A percentile compares a stretch with the other conserved stretches of the same genome.
Evolutionary conservation across 139 green algal genomes (phyloP).

Genomic region (Ettlia oleoabundans): DNA sequence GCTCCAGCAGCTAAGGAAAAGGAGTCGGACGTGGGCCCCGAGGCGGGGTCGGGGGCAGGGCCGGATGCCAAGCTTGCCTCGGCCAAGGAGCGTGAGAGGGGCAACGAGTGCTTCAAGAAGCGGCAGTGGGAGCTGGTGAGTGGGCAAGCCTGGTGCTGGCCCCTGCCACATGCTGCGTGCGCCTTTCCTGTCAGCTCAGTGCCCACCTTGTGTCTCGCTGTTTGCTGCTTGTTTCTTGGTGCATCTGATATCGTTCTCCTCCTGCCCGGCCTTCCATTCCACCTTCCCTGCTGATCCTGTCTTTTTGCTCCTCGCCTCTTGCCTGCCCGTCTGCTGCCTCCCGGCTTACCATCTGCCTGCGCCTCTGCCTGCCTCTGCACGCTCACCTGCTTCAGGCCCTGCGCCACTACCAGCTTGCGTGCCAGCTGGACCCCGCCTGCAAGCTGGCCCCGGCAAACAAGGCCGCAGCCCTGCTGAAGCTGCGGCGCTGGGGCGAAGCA

Average conservation of each 20-base stretch:
- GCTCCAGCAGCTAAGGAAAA: neutral
- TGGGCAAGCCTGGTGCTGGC: no score
- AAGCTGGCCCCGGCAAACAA: constrained; percentile 8
- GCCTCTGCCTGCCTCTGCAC: no score
- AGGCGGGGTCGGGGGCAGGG: neutral
- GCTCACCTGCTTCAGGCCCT: neutral
- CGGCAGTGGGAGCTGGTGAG: constrained; percentile 20
- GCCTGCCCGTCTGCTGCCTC: no score
- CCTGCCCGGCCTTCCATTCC: no score
- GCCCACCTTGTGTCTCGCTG: no score
- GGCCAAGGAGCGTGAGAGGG: neutral
- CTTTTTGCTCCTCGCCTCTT: neutral
- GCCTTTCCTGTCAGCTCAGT: no score
- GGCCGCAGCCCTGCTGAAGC: constrained; percentile 28
- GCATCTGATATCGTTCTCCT: no score
- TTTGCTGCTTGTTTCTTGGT: no score
- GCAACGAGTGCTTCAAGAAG: constrained; percentile 19
- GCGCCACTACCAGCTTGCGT: constrained; percentile 4
- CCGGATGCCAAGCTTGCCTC: neutral
- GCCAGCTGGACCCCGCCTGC: neutral
- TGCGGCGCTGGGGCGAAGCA: constrained; percentile 9
- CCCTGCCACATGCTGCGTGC: no score
- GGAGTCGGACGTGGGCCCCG: neutral
- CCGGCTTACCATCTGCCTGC: no score
- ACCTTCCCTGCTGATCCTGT: neutral